Conservation (phyloP, 495 filamentous ascomycete species). For the Podospora bellae-mahoneyi region DNA sequence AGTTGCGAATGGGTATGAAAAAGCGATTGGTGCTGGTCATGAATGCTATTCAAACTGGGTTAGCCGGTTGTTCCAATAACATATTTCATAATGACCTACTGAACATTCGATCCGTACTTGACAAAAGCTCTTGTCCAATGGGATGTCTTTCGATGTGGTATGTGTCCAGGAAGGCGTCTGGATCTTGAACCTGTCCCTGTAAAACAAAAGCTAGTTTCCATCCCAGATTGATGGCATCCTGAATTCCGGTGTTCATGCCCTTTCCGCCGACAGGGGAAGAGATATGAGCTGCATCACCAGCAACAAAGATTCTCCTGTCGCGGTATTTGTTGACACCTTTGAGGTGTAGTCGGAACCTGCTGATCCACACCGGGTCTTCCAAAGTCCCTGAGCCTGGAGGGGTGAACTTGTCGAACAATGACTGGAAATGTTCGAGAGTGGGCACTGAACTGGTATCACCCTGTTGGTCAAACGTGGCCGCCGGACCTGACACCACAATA, state of each 20-base stretch:
- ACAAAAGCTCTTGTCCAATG: slow-evolving; percentile 36
- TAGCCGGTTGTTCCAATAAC: slow-evolving; percentile 26
- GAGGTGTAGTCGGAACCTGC: slow-evolving; percentile 41
- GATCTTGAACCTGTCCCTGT: background rate
- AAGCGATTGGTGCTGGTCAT: slow-evolving; percentile 32
- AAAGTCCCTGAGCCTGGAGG: slow-evolving; percentile 34
- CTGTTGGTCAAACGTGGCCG: slow-evolving; percentile 10
- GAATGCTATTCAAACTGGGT: slow-evolving; percentile 19
- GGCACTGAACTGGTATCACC: slow-evolving; percentile 25
- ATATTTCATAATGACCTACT: slow-evolving; percentile 10
- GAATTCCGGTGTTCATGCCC: slow-evolving; percentile 61
- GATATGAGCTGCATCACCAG: slow-evolving; percentile 59
- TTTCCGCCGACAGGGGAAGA: slow-evolving; percentile 56
- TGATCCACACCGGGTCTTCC: slow-evolving; percentile 37
- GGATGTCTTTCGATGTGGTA: slow-evolving; percentile 41
- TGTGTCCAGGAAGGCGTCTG: slow-evolving; percentile 32
- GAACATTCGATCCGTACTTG: slow-evolving; percentile 19
- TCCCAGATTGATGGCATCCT: slow-evolving; percentile 56
- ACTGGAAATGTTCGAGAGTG: slow-evolving; percentile 33
- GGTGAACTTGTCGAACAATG: slow-evolving; percentile 27
- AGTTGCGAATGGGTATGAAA: slow-evolving; percentile 32
- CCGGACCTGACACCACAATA: slow-evolving; percentile 27
- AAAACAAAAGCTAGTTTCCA: slow-evolving; percentile 52
- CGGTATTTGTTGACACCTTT: slow-evolving; percentile 37
- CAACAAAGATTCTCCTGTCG: slow-evolving; percentile 47